Percentiles rank a stretch among this genome's conserved stretches.
phyloP scores from a whole-genome alignment of 176 grass and related monocot species.

The Tillandsia fasciculata region DNA sequence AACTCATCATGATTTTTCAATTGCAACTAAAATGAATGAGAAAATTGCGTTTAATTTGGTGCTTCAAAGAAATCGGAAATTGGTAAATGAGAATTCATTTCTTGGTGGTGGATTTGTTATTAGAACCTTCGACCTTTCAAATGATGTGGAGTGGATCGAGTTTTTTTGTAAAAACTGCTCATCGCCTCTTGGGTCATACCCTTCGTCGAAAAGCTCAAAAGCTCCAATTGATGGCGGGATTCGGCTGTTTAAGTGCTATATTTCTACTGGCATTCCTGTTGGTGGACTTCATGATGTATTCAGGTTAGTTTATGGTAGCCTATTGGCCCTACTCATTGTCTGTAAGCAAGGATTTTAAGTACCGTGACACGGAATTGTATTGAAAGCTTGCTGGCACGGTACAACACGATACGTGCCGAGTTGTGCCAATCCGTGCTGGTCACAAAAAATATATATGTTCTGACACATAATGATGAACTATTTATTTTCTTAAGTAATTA shows the following conservation, averaged over 20 bases:
- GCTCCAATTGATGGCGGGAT: slow-evolving; percentile 49
- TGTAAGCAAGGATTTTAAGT: neutral
- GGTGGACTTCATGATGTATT: slow-evolving; percentile 48
- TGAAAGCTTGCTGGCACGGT: too few relatives aligned
- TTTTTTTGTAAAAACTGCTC: slow-evolving; percentile 58
- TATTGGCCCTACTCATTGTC: neutral
- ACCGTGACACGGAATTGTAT: too few relatives aligned
- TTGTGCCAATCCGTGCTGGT: too few relatives aligned
- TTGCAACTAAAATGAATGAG: neutral
- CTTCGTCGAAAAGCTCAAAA: slow-evolving; percentile 30
- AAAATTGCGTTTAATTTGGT: slow-evolving; percentile 11
- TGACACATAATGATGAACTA: too few relatives aligned
- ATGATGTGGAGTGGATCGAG: slow-evolving; percentile 58
- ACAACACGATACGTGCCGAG: too few relatives aligned
- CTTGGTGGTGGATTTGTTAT: slow-evolving; percentile 77
- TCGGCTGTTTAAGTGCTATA: slow-evolving; percentile 78
- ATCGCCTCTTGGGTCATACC: slow-evolving; percentile 61
- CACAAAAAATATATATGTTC: too few relatives aligned
- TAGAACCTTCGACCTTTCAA: slow-evolving; percentile 49
- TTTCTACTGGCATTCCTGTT: slow-evolving; percentile 42
- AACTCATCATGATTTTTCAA: slow-evolving; percentile 13
- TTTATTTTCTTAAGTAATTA: too few relatives aligned
- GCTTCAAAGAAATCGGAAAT: slow-evolving; percentile 31
- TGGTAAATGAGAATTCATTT: slow-evolving; percentile 30
- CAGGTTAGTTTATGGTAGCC: slow-evolving; percentile 36